Conservation (phyloP, 225 moss, liverwort and hornwort species). For the Antitrichia curtipendula region DNA sequence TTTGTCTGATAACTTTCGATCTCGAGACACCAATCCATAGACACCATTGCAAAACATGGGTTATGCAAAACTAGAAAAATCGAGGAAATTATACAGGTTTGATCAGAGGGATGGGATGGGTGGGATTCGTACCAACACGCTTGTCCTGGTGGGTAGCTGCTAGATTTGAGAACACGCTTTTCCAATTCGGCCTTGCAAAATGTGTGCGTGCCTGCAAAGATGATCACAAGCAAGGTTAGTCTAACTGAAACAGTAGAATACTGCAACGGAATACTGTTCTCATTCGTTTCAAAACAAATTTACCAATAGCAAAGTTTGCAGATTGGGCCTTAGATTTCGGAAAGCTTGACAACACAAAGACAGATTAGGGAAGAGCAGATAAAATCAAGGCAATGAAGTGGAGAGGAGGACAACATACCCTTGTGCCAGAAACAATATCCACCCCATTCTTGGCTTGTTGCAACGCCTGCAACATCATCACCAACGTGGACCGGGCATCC, state of each 20-base stretch:
- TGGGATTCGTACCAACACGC: conserved; percentile 46
- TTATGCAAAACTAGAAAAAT: background rate
- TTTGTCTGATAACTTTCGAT: background rate
- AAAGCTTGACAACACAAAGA: background rate
- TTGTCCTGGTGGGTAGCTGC: conserved; percentile 72
- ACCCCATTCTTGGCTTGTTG: conserved; percentile 96
- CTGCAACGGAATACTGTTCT: background rate
- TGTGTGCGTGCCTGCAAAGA: conserved; percentile 77
- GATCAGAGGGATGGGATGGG: background rate
- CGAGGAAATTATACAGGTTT: background rate
- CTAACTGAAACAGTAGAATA: background rate
- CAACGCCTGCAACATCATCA: conserved; percentile 95
- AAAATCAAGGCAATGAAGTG: background rate
- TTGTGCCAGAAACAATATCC: conserved; percentile 88
- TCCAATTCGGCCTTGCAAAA: conserved; percentile 97
- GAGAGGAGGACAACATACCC: conserved; percentile 35
- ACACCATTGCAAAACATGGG: background rate
- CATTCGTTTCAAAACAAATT: background rate
- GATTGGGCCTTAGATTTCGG: background rate
- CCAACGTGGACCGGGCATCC: conserved; percentile 76
- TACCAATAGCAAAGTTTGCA: background rate
- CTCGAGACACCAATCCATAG: background rate
- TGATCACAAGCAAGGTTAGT: background rate
- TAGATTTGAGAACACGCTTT: conserved; percentile 77
- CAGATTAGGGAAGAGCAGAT: background rate